Evolutionary conservation across 768 basidiomycete species (phyloP), one percentile per base, ranked within the genome.

Genomic region (Hericium rajendrae): DNA sequence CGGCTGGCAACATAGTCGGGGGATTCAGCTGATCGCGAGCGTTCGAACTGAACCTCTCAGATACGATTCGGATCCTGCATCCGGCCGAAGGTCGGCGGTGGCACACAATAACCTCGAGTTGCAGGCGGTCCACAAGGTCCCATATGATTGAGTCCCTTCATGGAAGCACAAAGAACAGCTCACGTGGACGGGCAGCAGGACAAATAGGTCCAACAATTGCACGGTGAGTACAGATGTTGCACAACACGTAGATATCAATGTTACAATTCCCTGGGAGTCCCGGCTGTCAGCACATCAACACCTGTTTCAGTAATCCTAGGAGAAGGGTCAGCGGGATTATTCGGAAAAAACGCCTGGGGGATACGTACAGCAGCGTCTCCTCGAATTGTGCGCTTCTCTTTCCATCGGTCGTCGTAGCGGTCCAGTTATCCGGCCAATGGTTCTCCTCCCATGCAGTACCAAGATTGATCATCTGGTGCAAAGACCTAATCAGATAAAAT

Each of bases 401-500:
- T 22, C 94, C 95, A 71, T 97, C 95, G 12, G 79, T 71, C 4
- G 97, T 99, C 20, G 88, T 91, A 1, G 94, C 92, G 2, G 95
- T 98, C 95, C 95, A 98, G 67, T 92, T 86, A 69, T 95, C 93
- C 37, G 87, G 86, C 94, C 94, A 93, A 68, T 93, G 91, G 20
- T 85, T 76, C 55, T 83, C 81, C 32, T 81, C 81, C 84, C 86
- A 88, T 60, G 77, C 82, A 53, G 78, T 76, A 5, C 94, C 94
- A 18, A 91, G 70, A 69, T 97, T 97, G 62, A 97, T 85, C 94
- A 97, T 97, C 82, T 95, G 70, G 65, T 64, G 51, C 56, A 13
- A 39, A 57, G 58, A 59, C 39, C 32, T 5, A 43, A 41, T 60
- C 60, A 62, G 56, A 50, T 48, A 15, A 43, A 53, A 38, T 18